Evolutionary conservation across 495 filamentous ascomycete genomes (phyloP).

Genomic region (Glutinoglossum americanum): DNA sequence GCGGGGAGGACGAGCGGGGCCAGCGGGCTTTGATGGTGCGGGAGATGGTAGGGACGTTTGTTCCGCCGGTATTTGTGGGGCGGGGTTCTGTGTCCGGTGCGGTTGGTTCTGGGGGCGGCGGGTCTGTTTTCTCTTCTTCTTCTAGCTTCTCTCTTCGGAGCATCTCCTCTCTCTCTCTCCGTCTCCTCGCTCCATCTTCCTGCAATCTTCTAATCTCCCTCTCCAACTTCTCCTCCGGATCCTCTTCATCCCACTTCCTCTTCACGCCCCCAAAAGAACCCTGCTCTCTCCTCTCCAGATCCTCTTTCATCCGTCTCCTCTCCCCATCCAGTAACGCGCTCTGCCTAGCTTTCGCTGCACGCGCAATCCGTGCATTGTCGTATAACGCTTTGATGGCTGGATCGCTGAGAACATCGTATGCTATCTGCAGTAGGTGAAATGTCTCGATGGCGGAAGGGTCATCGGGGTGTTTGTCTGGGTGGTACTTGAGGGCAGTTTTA

Average conservation of each 20-base stretch:
- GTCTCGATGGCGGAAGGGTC: slow-evolving; percentile 38
- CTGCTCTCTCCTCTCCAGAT: slow-evolving; percentile 42
- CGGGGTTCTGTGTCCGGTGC: slow-evolving; percentile 17
- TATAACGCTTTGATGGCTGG: slow-evolving; percentile 38
- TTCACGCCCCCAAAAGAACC: slow-evolving; percentile 24
- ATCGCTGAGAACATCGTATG: slow-evolving; percentile 49
- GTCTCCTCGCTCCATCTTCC: slow-evolving; percentile 32
- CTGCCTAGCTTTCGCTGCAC: slow-evolving; percentile 37
- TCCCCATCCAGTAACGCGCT: slow-evolving; percentile 42
- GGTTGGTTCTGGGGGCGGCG: neutral
- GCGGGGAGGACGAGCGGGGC: too few species aligned
- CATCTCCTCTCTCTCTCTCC: slow-evolving; percentile 17
- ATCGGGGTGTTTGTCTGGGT: slow-evolving; percentile 61
- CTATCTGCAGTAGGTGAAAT: slow-evolving; percentile 53
- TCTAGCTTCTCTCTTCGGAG: slow-evolving; percentile 10
- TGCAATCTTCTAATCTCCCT: slow-evolving; percentile 38
- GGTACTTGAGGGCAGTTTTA: slow-evolving; percentile 69
- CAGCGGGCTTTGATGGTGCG: slow-evolving; percentile 38
- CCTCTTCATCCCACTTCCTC: slow-evolving; percentile 29
- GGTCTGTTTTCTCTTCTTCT: slow-evolving; percentile 18
- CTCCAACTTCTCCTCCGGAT: slow-evolving; percentile 34
- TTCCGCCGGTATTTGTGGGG: slow-evolving; percentile 7
- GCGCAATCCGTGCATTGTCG: slow-evolving; percentile 44
- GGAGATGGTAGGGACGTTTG: slow-evolving; percentile 30
- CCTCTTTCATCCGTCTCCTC: slow-evolving; percentile 53